Conservation (phyloP, 2,329 filamentous ascomycete genomes). For the Lachnellula suecica region DNA sequence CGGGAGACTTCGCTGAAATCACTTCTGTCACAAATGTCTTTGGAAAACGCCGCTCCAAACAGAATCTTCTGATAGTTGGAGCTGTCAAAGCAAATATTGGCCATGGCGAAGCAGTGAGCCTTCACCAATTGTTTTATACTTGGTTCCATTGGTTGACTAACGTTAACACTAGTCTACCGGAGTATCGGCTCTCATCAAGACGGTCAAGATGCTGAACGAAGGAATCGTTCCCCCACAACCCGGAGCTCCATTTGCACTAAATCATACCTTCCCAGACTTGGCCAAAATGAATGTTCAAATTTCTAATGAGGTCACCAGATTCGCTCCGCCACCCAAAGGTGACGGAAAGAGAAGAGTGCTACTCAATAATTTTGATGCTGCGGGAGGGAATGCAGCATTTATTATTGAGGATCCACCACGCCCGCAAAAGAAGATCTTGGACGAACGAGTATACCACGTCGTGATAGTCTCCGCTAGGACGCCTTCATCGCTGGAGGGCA, state of each 20-base stretch:
- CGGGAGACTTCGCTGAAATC: conserved; percentile 60
- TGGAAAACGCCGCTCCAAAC: conserved; percentile 30
- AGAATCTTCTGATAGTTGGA: conserved; percentile 6
- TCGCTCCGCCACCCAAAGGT: background rate
- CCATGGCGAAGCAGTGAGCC: background rate
- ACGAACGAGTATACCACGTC: conserved; percentile 40
- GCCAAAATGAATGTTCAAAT: background rate
- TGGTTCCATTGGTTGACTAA: background rate
- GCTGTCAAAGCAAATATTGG: conserved; percentile 1
- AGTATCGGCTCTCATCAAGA: background rate
- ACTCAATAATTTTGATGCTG: background rate
- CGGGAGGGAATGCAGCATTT: conserved; percentile 10
- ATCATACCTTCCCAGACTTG: background rate
- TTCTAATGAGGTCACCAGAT: background rate
- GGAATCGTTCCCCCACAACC: background rate
- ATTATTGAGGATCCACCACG: conserved; percentile 6
- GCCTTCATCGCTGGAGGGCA: conserved; percentile 5
- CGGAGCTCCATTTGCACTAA: background rate
- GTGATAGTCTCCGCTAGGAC: conserved; percentile 46
- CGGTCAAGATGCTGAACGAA: background rate
- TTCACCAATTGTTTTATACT: background rate
- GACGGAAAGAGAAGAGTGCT: background rate
- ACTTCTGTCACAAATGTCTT: conserved; percentile 35
- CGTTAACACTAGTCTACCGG: background rate
- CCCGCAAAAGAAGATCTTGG: conserved; percentile 34